These are phyloP conservation scores for Pneumocystis wakefieldiae DNA, from an alignment of 1,139 yeast species.

Conservation along the genomic window DNA sequence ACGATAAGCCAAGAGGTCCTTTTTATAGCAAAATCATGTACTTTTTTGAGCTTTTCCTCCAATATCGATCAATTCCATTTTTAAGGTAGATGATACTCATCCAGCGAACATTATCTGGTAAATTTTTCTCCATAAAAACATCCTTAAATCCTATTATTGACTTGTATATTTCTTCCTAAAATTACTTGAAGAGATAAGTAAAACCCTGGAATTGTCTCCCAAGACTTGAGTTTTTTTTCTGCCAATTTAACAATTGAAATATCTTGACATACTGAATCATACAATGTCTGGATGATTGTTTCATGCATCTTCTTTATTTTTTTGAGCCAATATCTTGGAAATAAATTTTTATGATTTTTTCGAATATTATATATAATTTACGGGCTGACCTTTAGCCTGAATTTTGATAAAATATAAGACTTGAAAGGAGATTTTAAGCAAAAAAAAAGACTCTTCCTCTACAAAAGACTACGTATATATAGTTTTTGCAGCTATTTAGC, in stretches of 20 bases:
- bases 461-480: no score
- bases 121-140: conserved; percentile 43
- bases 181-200: background rate
- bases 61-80: conserved; percentile 68
- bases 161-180: background rate
- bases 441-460: no score
- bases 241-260: background rate
- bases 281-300: conserved; percentile 1
- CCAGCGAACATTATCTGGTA: conserved; percentile 62
- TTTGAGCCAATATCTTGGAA: background rate
- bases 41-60: conserved; percentile 52
- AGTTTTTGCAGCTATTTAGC: no score
- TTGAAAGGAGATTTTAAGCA: no score
- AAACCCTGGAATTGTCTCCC: background rate
- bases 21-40: conserved; percentile 7
- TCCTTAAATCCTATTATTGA: conserved; percentile 25
- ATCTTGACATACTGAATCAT: background rate
- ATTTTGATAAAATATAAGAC: no score
- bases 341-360: background rate
- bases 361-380: no score
- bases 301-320: background rate
- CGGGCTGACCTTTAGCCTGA: no score
- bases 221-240: background rate
- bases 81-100: conserved; percentile 75
- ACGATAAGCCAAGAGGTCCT: conserved; percentile 3